phyloP scores from a whole-genome alignment of 768 basidiomycete genomes.

The Arthromyces matolae region DNA sequence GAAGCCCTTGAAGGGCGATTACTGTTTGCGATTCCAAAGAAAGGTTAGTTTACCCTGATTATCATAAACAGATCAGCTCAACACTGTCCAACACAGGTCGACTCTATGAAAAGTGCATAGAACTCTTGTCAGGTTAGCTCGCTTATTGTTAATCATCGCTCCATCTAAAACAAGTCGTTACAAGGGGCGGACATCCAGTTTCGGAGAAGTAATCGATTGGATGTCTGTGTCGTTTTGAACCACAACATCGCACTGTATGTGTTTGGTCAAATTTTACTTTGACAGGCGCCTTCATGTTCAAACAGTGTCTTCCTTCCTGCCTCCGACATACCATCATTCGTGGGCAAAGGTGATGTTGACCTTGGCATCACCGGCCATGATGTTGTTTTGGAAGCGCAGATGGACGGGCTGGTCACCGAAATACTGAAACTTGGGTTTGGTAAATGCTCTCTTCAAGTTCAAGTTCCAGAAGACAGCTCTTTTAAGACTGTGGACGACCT shows the following conservation, averaged over 20 bases:
- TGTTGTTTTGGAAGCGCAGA: constrained; percentile 87
- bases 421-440: constrained; percentile 86
- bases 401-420: constrained; percentile 76
- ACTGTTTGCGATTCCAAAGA: constrained; percentile 96
- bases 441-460: constrained; percentile 85
- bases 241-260: constrained; percentile 90
- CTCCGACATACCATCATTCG: constrained; percentile 95
- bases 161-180: constrained; percentile 5
- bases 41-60: constrained; percentile 52
- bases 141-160: background rate
- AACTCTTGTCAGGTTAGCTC: constrained; percentile 72
- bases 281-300: background rate
- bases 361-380: constrained; percentile 98
- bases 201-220: constrained; percentile 79
- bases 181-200: constrained; percentile 95
- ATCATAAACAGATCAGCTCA: background rate
- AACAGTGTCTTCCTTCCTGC: constrained; percentile 93
- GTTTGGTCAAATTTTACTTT: background rate
- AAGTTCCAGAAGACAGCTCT: constrained; percentile 76
- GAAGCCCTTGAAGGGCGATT: constrained; percentile 81
- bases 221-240: constrained; percentile 92
- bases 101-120: constrained; percentile 86
- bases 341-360: constrained; percentile 95
- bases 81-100: constrained; percentile 27
- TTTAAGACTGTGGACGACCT: constrained; percentile 75